phyloP scores from a whole-genome alignment of 768 basidiomycete genomes.

The Tephrocybe sp. region DNA sequence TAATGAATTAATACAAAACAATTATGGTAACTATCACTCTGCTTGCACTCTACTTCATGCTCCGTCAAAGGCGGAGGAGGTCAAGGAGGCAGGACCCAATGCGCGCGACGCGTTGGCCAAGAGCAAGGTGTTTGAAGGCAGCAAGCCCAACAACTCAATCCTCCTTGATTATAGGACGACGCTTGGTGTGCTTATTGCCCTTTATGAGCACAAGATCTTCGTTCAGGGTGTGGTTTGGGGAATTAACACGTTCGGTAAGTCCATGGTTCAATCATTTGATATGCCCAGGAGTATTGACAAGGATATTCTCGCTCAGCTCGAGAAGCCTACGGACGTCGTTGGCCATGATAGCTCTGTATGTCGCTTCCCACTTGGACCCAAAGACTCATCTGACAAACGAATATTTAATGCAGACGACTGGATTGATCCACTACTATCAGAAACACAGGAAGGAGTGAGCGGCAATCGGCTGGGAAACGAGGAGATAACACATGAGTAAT shows the following conservation, averaged over 20 bases:
- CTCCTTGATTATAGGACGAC: slow-evolving; percentile 85
- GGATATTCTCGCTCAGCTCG: slow-evolving; percentile 88
- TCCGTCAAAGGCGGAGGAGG: slow-evolving; percentile 87
- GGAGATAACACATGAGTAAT: background rate
- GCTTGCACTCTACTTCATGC: too few species aligned
- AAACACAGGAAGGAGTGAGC: slow-evolving; percentile 72
- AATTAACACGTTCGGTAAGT: slow-evolving; percentile 93
- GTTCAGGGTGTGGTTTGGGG: slow-evolving; percentile 97
- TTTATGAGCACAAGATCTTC: slow-evolving; percentile 99
- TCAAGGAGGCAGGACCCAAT: slow-evolving; percentile 63
- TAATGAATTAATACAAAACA: too few species aligned
- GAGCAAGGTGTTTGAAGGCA: slow-evolving; percentile 98
- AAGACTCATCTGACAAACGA: background rate
- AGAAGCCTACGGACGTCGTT: slow-evolving; percentile 70
- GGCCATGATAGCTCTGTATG: slow-evolving; percentile 86
- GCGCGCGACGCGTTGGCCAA: slow-evolving; percentile 87
- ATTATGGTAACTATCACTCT: too few species aligned
- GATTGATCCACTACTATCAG: slow-evolving; percentile 97
- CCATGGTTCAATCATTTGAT: too few species aligned
- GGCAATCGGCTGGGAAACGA: background rate
- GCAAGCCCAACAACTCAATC: slow-evolving; percentile 94
- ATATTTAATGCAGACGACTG: slow-evolving; percentile 70
- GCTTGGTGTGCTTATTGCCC: slow-evolving; percentile 83
- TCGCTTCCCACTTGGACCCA: slow-evolving; percentile 12
- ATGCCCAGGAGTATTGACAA: too few species aligned